Percentiles rank a stretch among this genome's conserved stretches.
These are phyloP conservation scores for Populus ilicifolia DNA, from an alignment of 345 rosid genomes.

Conservation along the genomic window DNA sequence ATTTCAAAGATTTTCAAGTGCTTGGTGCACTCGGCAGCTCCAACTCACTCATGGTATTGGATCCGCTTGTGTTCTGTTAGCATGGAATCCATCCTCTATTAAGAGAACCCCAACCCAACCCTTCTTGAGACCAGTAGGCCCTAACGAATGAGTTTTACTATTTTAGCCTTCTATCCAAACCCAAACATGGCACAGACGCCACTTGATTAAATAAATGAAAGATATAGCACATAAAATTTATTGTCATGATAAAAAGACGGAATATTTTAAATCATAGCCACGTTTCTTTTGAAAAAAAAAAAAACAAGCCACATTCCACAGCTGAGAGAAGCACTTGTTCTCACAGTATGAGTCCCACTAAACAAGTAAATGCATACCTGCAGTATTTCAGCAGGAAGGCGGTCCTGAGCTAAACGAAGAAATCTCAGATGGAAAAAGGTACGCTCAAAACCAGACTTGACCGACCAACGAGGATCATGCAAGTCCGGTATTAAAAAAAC, in stretches of 20 bases:
- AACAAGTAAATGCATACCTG: neutral
- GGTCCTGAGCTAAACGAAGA: neutral
- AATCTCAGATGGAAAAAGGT: neutral
- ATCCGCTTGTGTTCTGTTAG: too few relatives aligned
- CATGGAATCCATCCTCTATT: too few relatives aligned
- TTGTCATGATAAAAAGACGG: neutral
- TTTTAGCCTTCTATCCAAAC: too few relatives aligned
- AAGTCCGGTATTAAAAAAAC: neutral
- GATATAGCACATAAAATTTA: neutral
- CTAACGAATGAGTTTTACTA: too few relatives aligned
- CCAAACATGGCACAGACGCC: too few relatives aligned
- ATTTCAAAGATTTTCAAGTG: too few relatives aligned
- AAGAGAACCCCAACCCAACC: too few relatives aligned
- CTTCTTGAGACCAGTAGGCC: too few relatives aligned
- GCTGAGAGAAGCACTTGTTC: neutral
- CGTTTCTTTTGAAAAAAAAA: neutral
- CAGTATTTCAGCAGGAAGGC: neutral
- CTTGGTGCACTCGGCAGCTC: too few relatives aligned
- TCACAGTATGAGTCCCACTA: neutral
- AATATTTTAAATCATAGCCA: neutral
- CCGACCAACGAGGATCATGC: neutral
- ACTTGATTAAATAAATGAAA: neutral
- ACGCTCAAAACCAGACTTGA: conserved; percentile 7
- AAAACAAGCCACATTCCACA: conserved; percentile 3
- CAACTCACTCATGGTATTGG: too few relatives aligned